phyloP scores from a whole-genome alignment of 768 basidiomycete genomes.

The Punctularia strigosozonata region DNA sequence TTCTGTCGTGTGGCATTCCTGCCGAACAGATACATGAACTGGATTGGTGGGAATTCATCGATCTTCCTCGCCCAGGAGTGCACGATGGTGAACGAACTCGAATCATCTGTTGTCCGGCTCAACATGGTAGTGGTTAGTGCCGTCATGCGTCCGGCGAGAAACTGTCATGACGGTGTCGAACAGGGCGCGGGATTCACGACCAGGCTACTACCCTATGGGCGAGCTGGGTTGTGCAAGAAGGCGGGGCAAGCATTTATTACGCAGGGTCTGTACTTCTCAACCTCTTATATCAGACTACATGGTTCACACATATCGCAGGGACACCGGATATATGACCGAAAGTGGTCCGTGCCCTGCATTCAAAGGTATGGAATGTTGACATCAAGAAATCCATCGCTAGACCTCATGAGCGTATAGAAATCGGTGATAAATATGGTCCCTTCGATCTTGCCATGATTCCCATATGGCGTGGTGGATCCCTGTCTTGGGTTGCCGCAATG shows the following conservation, averaged over 20 bases:
- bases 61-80: slow-evolving; percentile 3
- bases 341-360: slow-evolving; percentile 24
- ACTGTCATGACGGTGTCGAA: background rate
- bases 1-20: slow-evolving; percentile 19
- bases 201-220: slow-evolving; percentile 25
- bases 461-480: slow-evolving; percentile 31
- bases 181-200: slow-evolving; percentile 24
- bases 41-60: slow-evolving; percentile 29
- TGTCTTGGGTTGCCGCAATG: slow-evolving; percentile 23
- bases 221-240: slow-evolving; percentile 24
- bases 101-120: slow-evolving; percentile 28
- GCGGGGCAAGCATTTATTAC: slow-evolving; percentile 14
- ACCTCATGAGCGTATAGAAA: slow-evolving; percentile 14
- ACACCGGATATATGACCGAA: slow-evolving; percentile 25
- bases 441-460: slow-evolving; percentile 30
- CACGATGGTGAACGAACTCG: slow-evolving; percentile 1
- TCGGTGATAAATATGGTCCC: slow-evolving; percentile 26
- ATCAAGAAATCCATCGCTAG: background rate
- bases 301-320: slow-evolving; percentile 12
- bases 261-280: slow-evolving; percentile 13
- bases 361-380: slow-evolving; percentile 12
- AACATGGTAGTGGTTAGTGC: slow-evolving; percentile 26
- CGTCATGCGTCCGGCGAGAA: background rate
- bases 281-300: background rate
- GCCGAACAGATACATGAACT: slow-evolving; percentile 20